phyloP scores from a whole-genome alignment of 805 yeast species.

The Ogataea trehaloabstinens region DNA sequence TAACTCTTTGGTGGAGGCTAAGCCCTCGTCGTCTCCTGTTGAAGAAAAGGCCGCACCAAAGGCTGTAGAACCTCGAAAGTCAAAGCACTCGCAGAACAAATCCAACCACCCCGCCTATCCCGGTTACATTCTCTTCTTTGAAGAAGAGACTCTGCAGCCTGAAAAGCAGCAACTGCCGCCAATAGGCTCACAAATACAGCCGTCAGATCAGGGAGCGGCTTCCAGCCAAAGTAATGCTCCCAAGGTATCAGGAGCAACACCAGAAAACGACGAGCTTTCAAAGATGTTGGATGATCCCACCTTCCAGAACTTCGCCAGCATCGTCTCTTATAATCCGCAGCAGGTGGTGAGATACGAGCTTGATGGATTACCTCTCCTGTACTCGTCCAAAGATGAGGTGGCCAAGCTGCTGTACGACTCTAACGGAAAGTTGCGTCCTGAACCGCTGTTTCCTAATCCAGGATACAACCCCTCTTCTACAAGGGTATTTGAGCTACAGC shows the following conservation, averaged over 20 bases:
- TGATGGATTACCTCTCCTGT: conserved; percentile 75
- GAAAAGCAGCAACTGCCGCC: conserved; percentile 41
- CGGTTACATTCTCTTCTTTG: conserved; percentile 69
- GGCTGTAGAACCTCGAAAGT: conserved; percentile 3
- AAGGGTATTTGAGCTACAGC: conserved; percentile 78
- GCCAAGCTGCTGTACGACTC: conserved; percentile 39
- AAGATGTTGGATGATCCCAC: conserved; percentile 67
- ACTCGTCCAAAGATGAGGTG: conserved; percentile 58
- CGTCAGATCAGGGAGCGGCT: not conserved
- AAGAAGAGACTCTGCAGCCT: conserved; percentile 59
- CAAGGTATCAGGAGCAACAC: conserved; percentile 30
- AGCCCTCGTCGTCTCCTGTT: conserved; percentile 11
- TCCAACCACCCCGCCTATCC: conserved; percentile 50
- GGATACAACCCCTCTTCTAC: conserved; percentile 56
- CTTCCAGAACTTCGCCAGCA: conserved; percentile 75
- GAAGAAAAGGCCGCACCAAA: conserved; percentile 20
- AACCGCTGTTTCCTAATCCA: conserved; percentile 51
- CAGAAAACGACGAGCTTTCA: conserved; percentile 46
- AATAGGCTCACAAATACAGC: not conserved
- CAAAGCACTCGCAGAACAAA: conserved; percentile 1
- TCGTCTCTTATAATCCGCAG: conserved; percentile 75
- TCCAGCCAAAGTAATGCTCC: conserved; percentile 18
- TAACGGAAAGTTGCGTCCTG: conserved; percentile 23
- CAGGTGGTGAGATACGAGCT: conserved; percentile 86
- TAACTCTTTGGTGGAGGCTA: conserved; percentile 2